Conservation (phyloP, 257 asterid species). For the Plectranthus barbatus region DNA sequence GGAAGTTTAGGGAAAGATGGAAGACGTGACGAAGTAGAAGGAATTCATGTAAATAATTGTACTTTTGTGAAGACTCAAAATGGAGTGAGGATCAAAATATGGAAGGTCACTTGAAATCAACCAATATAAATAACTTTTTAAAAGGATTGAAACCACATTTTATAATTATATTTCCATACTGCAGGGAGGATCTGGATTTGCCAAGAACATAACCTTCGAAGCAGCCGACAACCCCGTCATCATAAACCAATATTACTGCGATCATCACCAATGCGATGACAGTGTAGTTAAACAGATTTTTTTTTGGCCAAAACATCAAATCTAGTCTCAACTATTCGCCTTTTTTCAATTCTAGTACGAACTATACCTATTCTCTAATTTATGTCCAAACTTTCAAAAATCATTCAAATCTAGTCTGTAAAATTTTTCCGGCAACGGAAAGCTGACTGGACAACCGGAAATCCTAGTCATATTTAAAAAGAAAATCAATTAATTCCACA, state of each 20-base stretch:
- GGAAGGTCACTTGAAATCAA: neutral
- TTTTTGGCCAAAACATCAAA: too few species aligned
- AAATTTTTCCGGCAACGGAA: too few species aligned
- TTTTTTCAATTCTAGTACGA: too few species aligned
- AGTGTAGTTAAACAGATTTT: too few species aligned
- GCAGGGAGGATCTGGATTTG: conserved; percentile 32
- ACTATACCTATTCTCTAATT: too few species aligned
- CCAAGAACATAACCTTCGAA: conserved; percentile 17
- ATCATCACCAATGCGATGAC: conserved; percentile 11
- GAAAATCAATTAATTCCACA: too few species aligned
- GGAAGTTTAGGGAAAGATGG: conserved; percentile 9
- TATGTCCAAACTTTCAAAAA: too few species aligned
- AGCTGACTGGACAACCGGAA: too few species aligned
- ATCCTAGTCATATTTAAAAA: too few species aligned
- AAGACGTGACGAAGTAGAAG: neutral
- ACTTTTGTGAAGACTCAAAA: conserved; percentile 1
- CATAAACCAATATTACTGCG: conserved; percentile 34
- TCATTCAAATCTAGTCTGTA: too few species aligned
- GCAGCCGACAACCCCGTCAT: conserved; percentile 21
- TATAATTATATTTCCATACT: neutral
- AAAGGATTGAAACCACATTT: neutral
- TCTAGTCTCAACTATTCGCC: too few species aligned
- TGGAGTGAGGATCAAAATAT: conserved; percentile 10
- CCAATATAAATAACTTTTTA: too few species aligned
- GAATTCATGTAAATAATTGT: neutral